phyloP scores from a whole-genome alignment of 2,329 filamentous ascomycete species.

The Fusarium neocosmosporiellum region DNA sequence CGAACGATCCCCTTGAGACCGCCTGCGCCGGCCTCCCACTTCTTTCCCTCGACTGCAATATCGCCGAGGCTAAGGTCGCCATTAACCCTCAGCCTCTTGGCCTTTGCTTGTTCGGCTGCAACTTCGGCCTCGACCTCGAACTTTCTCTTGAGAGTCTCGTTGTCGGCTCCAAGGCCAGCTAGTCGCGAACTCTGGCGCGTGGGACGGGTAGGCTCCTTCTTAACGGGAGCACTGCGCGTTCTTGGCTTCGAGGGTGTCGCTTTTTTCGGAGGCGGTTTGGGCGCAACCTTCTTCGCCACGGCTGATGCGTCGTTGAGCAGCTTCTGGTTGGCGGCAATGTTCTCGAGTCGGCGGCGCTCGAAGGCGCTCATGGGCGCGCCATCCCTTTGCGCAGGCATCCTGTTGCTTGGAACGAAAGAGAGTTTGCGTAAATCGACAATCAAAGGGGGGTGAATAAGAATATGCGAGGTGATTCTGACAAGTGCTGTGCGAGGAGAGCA shows the following conservation, averaged over 20 bases:
- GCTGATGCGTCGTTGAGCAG: constrained; percentile 81
- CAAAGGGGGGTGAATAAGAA: background rate
- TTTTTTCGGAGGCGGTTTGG: constrained; percentile 58
- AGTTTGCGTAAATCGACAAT: background rate
- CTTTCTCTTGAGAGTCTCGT: constrained; percentile 61
- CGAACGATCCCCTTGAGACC: constrained; percentile 69
- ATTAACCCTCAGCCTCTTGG: constrained; percentile 67
- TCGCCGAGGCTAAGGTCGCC: constrained; percentile 78
- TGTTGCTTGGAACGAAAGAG: background rate
- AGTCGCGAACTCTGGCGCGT: constrained; percentile 70
- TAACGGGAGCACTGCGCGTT: constrained; percentile 54
- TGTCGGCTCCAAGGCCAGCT: constrained; percentile 64
- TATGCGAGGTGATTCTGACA: background rate
- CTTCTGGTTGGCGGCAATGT: constrained; percentile 87
- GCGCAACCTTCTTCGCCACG: constrained; percentile 76
- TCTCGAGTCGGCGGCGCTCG: constrained; percentile 84
- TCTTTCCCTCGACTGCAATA: constrained; percentile 82
- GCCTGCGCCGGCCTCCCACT: constrained; percentile 75
- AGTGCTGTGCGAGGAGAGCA: background rate
- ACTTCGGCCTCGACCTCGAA: constrained; percentile 61
- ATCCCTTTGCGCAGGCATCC: constrained; percentile 62
- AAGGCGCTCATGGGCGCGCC: constrained; percentile 77
- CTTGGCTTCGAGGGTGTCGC: constrained; percentile 50
- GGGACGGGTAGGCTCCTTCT: constrained; percentile 59
- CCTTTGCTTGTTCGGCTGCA: constrained; percentile 55